Evolutionary conservation across 1,284 basidiomycete species (phyloP).

Genomic region (Dichomitus squalens): DNA sequence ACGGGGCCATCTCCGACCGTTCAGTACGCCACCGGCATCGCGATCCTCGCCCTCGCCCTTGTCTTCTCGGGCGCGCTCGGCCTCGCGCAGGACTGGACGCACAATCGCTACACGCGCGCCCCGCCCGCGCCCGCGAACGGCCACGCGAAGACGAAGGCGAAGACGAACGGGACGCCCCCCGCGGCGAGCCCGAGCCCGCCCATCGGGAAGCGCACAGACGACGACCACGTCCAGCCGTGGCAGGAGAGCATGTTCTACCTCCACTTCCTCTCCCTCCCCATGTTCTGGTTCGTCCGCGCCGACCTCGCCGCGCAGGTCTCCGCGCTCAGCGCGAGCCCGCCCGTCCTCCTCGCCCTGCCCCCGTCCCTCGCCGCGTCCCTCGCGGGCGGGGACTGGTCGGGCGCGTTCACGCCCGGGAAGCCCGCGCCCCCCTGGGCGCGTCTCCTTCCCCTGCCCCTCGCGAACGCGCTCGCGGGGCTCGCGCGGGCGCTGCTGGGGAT

Average conservation of each 20-base stretch:
- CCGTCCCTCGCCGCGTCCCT: conserved; percentile 16
- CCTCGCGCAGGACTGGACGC: conserved; percentile 85
- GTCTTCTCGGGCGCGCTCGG: conserved; percentile 85
- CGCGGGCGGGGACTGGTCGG: no score
- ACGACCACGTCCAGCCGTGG: conserved; percentile 54
- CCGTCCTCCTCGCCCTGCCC: conserved; percentile 22
- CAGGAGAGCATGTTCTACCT: conserved; percentile 92
- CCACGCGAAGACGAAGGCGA: not conserved
- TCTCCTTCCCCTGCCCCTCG: not conserved
- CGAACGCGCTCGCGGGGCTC: not conserved
- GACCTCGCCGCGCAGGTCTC: conserved; percentile 55
- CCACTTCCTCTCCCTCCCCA: conserved; percentile 73
- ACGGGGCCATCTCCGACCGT: conserved; percentile 19
- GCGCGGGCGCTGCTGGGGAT: conserved; percentile 36
- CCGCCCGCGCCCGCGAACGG: not conserved
- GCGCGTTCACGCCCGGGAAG: not conserved
- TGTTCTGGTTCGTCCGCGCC: conserved; percentile 63
- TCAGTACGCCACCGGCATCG: conserved; percentile 73
- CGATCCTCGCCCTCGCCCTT: conserved; percentile 75
- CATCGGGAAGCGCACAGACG: not conserved
- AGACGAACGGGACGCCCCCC: not conserved
- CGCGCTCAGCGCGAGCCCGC: conserved; percentile 46
- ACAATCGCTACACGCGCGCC: conserved; percentile 58
- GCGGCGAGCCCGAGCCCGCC: not conserved
- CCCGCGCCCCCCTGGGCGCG: not conserved